Conservation (phyloP, 345 rosid species). For the Populus tremula region DNA sequence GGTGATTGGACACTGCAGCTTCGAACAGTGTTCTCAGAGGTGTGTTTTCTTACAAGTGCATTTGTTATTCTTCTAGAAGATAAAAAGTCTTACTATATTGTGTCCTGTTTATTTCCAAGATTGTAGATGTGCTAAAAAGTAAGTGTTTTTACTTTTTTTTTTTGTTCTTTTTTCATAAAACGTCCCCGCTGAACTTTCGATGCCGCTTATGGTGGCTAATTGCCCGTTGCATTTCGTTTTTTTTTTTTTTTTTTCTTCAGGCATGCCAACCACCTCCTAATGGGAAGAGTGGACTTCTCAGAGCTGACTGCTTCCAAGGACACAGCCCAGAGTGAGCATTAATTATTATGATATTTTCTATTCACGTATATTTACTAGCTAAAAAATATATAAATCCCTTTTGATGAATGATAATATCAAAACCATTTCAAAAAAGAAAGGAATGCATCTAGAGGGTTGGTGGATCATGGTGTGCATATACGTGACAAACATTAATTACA, state of each 20-base stretch:
- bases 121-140: background rate
- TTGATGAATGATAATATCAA: background rate
- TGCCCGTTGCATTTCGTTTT: background rate
- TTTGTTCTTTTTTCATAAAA: too few species aligned
- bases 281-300: slow-evolving; percentile 66
- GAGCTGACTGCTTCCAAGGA: slow-evolving; percentile 60
- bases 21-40: slow-evolving; percentile 70
- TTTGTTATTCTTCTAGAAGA: background rate
- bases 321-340: slow-evolving; percentile 47
- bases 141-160: background rate
- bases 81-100: background rate
- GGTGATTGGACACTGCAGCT: slow-evolving; percentile 86
- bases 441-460: background rate
- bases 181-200: background rate
- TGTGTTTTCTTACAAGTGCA: background rate
- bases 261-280: slow-evolving; percentile 55
- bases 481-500: slow-evolving; percentile 21
- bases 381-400: background rate
- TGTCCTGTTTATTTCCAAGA: background rate
- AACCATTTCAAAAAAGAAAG: background rate
- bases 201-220: slow-evolving; percentile 11
- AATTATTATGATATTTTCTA: background rate
- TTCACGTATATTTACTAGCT: background rate
- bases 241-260: slow-evolving; percentile 28
- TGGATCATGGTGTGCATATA: background rate